phyloP scores from a whole-genome alignment of 805 yeast genomes.

The Maudiozyma barnettii region DNA sequence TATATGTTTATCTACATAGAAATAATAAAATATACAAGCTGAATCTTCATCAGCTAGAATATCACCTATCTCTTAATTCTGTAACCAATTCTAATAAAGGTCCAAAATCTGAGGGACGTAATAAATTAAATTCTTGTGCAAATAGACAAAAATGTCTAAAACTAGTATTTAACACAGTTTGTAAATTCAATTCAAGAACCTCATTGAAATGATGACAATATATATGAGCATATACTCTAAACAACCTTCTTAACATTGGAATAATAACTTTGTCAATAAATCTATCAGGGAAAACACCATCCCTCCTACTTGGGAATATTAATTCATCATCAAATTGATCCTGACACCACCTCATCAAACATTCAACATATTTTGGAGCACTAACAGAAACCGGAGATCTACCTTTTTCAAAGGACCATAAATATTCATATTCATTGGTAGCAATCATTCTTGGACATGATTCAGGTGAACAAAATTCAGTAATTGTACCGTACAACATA shows the following conservation, averaged over 20 bases:
- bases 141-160: constrained; percentile 89
- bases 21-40: no score
- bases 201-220: constrained; percentile 98
- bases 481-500: constrained; percentile 91
- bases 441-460: constrained; percentile 97
- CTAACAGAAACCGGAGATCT: constrained; percentile 74
- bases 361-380: constrained; percentile 93
- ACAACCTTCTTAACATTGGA: constrained; percentile 82
- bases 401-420: constrained; percentile 81
- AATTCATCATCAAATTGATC: constrained; percentile 83
- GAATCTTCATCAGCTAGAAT: neutral
- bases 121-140: constrained; percentile 70
- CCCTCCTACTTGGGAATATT: constrained; percentile 80
- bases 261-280: constrained; percentile 62
- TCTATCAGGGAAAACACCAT: constrained; percentile 84
- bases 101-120: constrained; percentile 77
- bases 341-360: constrained; percentile 92
- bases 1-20: no score
- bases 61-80: constrained; percentile 30
- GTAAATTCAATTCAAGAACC: constrained; percentile 82
- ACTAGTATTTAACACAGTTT: constrained; percentile 87
- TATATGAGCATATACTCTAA: constrained; percentile 92
- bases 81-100: constrained; percentile 78
- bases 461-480: constrained; percentile 92
- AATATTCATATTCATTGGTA: constrained; percentile 89